Conservation (phyloP, 371 early-diverging fungal genomes). For the Actinomucor elegans region DNA sequence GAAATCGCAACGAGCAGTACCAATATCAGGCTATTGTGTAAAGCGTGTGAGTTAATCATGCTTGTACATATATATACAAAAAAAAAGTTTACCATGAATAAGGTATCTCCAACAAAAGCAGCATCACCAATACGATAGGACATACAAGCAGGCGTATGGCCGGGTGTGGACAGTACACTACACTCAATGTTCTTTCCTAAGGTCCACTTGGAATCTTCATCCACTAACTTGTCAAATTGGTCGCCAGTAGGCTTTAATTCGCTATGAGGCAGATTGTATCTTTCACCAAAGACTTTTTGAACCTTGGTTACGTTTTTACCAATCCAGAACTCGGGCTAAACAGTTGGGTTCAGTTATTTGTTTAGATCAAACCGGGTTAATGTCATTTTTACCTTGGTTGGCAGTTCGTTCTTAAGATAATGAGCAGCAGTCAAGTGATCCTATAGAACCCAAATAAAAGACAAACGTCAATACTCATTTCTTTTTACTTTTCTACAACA, state of each 20-base stretch:
- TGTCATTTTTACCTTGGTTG: conserved; percentile 23
- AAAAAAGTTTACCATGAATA: conserved; percentile 46
- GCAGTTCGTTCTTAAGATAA: conserved; percentile 31
- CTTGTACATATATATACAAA: not conserved
- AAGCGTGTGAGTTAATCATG: not conserved
- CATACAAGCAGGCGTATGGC: conserved; percentile 51
- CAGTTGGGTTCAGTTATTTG: too few relatives aligned
- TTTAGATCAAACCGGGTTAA: not conserved
- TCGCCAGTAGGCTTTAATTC: conserved; percentile 31
- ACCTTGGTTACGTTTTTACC: conserved; percentile 39
- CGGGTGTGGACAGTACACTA: conserved; percentile 37
- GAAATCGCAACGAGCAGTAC: conserved; percentile 53
- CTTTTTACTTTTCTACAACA: not conserved
- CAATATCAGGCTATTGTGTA: conserved; percentile 41
- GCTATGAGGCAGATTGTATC: conserved; percentile 27
- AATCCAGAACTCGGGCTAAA: conserved; percentile 46
- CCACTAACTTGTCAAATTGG: conserved; percentile 35
- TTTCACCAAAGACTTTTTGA: conserved; percentile 37
- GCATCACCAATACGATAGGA: conserved; percentile 49
- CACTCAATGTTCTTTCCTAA: conserved; percentile 46
- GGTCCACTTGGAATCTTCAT: conserved; percentile 30
- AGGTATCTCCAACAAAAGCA: conserved; percentile 47
- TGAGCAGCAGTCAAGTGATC: conserved; percentile 47
- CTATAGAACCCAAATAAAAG: conserved; percentile 11
- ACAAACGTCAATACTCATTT: not conserved